Conservation (phyloP, 2,329 filamentous ascomycete genomes). For the Allantophomopsis cytisporea region DNA sequence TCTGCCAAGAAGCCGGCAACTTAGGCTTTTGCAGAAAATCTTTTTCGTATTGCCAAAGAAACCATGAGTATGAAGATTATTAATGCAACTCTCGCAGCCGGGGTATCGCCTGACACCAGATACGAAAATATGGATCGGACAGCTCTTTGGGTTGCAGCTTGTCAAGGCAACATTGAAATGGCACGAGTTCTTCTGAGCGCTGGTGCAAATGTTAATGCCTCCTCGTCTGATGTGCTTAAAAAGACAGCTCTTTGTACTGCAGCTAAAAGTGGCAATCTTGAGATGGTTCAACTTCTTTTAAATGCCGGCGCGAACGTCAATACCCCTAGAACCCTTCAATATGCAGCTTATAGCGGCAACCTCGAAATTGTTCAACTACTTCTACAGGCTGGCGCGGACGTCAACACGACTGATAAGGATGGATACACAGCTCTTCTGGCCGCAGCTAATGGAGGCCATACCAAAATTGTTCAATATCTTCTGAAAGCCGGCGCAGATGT, state of each 20-base stretch:
- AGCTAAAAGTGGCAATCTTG: conserved; percentile 3
- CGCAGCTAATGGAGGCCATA: neutral
- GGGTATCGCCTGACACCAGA: too few species aligned
- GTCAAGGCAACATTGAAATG: neutral
- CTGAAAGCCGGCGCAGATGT: neutral
- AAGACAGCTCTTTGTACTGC: too few species aligned
- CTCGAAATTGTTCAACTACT: neutral
- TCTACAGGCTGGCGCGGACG: conserved; percentile 1
- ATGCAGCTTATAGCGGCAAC: neutral
- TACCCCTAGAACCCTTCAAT: neutral
- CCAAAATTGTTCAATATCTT: neutral
- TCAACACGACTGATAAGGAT: neutral
- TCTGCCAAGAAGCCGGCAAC: too few species aligned
- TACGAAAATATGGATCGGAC: too few species aligned
- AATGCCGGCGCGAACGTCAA: neutral
- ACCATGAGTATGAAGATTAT: too few species aligned
- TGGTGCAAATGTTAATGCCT: conserved; percentile 4
- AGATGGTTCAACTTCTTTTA: neutral
- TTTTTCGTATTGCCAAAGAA: too few species aligned
- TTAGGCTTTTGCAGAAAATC: too few species aligned
- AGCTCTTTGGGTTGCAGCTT: too few species aligned
- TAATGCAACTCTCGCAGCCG: too few species aligned
- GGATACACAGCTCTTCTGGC: neutral
- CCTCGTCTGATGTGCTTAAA: neutral
- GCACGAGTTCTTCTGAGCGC: neutral